A percentile compares a stretch with the other conserved stretches of the same genome.
Conservation (phyloP, 2,329 filamentous ascomycete genomes). For the Apiospora sp. region DNA sequence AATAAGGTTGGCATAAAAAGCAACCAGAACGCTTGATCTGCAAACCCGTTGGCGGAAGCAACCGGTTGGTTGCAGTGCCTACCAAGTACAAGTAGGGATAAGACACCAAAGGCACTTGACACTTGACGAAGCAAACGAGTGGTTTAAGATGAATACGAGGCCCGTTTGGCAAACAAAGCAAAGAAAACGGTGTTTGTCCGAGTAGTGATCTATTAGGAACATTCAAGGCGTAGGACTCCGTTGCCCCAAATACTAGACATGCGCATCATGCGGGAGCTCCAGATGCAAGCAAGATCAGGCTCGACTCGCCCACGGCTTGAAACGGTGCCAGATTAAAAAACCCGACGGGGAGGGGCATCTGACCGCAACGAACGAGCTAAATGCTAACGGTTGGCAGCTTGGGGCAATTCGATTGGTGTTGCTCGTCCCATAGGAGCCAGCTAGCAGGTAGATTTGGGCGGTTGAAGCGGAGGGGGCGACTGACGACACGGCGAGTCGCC, state of each 20-base stretch:
- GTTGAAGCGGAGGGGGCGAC: neutral
- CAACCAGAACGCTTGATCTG: neutral
- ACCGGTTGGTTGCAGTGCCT: slow-evolving; percentile 4
- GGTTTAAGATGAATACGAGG: neutral
- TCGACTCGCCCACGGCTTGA: neutral
- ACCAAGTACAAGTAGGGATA: neutral
- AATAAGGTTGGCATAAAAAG: slow-evolving; percentile 21
- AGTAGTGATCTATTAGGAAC: neutral
- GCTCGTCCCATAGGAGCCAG: neutral
- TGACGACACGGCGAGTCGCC: slow-evolving; percentile 12
- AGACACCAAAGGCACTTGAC: slow-evolving; percentile 13
- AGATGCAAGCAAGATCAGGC: neutral
- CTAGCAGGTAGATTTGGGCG: neutral
- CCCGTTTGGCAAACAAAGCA: neutral
- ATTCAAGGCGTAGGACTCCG: neutral
- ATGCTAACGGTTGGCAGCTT: slow-evolving; percentile 2
- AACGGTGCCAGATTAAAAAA: neutral
- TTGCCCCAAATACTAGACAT: neutral
- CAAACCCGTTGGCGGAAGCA: slow-evolving; percentile 14
- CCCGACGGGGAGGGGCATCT: slow-evolving; percentile 18
- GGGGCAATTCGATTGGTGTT: slow-evolving; percentile 15
- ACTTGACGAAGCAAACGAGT: slow-evolving; percentile 17
- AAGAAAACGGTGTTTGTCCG: neutral
- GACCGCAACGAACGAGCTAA: slow-evolving; percentile 1
- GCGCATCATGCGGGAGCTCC: neutral